Evolutionary conservation across 2,329 filamentous ascomycete species (phyloP).

Genomic region (Aspergillus sp.): DNA sequence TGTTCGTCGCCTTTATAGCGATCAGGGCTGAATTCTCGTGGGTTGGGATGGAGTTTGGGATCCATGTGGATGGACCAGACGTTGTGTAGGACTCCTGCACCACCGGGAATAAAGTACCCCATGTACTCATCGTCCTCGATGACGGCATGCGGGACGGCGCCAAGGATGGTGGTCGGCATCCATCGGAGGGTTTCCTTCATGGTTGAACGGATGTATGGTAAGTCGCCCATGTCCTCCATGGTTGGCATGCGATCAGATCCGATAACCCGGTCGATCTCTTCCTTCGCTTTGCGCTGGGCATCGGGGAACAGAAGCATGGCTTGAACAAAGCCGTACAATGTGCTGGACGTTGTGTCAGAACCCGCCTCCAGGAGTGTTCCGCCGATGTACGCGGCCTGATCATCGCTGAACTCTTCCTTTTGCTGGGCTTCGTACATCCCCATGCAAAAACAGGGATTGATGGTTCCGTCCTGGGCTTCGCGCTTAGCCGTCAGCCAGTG

Average conservation of each 20-base stretch:
- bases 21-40: slow-evolving; percentile 32
- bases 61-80: slow-evolving; percentile 38
- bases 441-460: slow-evolving; percentile 21
- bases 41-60: slow-evolving; percentile 30
- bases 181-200: slow-evolving; percentile 30
- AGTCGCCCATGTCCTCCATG: slow-evolving; percentile 20
- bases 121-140: slow-evolving; percentile 42
- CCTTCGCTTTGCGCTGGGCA: slow-evolving; percentile 33
- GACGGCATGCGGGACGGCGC: slow-evolving; percentile 38
- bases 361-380: slow-evolving; percentile 35
- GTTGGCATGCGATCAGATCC: slow-evolving; percentile 20
- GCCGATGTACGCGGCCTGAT: slow-evolving; percentile 23
- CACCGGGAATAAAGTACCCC: slow-evolving; percentile 42
- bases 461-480: slow-evolving; percentile 18
- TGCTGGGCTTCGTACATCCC: slow-evolving; percentile 22
- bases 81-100: slow-evolving; percentile 38
- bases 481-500: slow-evolving; percentile 36
- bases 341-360: slow-evolving; percentile 43
- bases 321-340: slow-evolving; percentile 41
- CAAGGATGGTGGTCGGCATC: slow-evolving; percentile 37
- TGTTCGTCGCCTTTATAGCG: slow-evolving; percentile 25
- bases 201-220: slow-evolving; percentile 26
- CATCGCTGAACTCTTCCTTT: slow-evolving; percentile 22
- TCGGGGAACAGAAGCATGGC: slow-evolving; percentile 41
- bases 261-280: slow-evolving; percentile 25